These are phyloP conservation scores for Nigrospora sphaerica DNA, from an alignment of 2,329 filamentous ascomycete genomes.

Conservation along the genomic window DNA sequence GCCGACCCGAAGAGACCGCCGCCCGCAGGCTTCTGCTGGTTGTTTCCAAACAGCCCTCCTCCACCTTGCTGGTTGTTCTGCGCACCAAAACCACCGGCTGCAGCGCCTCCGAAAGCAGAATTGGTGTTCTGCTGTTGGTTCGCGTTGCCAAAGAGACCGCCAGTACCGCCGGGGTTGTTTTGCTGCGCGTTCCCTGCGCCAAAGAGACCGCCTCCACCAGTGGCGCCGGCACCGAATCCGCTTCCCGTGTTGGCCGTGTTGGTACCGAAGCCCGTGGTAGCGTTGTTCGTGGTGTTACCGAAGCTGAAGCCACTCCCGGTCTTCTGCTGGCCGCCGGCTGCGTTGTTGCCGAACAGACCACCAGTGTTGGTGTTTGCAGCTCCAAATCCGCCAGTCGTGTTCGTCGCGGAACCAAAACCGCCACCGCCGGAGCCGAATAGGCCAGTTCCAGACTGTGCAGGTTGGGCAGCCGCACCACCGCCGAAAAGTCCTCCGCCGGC, in stretches of 20 bases:
- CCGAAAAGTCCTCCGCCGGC: slow-evolving; percentile 31
- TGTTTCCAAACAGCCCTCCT: slow-evolving; percentile 28
- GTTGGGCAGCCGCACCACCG: slow-evolving; percentile 19
- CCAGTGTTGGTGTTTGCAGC: slow-evolving; percentile 24
- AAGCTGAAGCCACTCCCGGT: slow-evolving; percentile 17
- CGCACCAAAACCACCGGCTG: slow-evolving; percentile 26
- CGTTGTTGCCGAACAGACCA: slow-evolving; percentile 27
- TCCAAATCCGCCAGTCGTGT: slow-evolving; percentile 40
- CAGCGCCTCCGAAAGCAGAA: slow-evolving; percentile 19
- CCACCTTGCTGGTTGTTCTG: slow-evolving; percentile 31
- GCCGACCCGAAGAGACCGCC: not conserved
- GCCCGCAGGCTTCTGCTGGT: slow-evolving; percentile 25
- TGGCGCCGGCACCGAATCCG: slow-evolving; percentile 6
- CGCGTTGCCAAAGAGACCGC: slow-evolving; percentile 19
- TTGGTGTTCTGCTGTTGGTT: slow-evolving; percentile 21
- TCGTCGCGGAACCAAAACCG: slow-evolving; percentile 36
- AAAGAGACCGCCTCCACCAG: slow-evolving; percentile 27
- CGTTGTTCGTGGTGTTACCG: slow-evolving; percentile 4
- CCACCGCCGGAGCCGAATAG: slow-evolving; percentile 30
- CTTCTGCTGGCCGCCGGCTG: slow-evolving; percentile 11
- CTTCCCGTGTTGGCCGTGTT: slow-evolving; percentile 4
- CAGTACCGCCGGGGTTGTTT: slow-evolving; percentile 11
- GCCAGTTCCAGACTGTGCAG: slow-evolving; percentile 13
- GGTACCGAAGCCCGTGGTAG: slow-evolving; percentile 20
- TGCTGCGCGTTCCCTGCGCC: slow-evolving; percentile 21